Evolutionary conservation across 768 basidiomycete genomes (phyloP).

Genomic region (Lactifluus hygrophoroides): DNA sequence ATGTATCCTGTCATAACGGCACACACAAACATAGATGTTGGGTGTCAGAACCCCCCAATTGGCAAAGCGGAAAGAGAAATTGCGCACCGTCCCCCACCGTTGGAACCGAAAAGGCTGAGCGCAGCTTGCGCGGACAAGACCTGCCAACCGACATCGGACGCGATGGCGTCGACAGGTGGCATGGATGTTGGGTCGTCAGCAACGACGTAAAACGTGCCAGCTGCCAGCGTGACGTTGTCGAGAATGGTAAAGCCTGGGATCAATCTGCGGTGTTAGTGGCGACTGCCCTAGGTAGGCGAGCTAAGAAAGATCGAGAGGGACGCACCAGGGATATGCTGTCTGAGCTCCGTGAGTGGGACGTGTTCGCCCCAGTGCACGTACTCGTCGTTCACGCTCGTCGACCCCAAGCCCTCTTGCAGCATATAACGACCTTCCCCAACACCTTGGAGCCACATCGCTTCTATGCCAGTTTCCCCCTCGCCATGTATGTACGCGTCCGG

Average conservation of each 20-base stretch:
- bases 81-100: constrained; percentile 27
- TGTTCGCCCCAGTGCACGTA: constrained; percentile 47
- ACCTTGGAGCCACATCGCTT: constrained; percentile 19
- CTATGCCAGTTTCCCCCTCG: constrained; percentile 27
- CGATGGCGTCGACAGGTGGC: constrained; percentile 47
- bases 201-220: constrained; percentile 67
- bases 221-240: constrained; percentile 70
- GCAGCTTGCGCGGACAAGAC: constrained; percentile 24
- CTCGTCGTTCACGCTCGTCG: constrained; percentile 40
- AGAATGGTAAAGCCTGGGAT: constrained; percentile 70
- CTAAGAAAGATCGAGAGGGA: background rate
- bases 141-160: constrained; percentile 50
- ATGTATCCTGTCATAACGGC: constrained; percentile 38
- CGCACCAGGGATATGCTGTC: constrained; percentile 61
- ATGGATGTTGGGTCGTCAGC: constrained; percentile 55
- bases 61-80: background rate
- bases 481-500: constrained; percentile 34
- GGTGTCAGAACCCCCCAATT: background rate
- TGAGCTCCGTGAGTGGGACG: constrained; percentile 46
- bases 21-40: background rate
- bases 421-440: constrained; percentile 22
- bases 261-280: background rate
- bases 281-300: background rate
- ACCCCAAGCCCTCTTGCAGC: constrained; percentile 23
- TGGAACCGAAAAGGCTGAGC: constrained; percentile 23